Percentiles rank a stretch among this genome's conserved stretches.
phyloP scores from a whole-genome alignment of 345 rosid genomes.

The Populus simonii region DNA sequence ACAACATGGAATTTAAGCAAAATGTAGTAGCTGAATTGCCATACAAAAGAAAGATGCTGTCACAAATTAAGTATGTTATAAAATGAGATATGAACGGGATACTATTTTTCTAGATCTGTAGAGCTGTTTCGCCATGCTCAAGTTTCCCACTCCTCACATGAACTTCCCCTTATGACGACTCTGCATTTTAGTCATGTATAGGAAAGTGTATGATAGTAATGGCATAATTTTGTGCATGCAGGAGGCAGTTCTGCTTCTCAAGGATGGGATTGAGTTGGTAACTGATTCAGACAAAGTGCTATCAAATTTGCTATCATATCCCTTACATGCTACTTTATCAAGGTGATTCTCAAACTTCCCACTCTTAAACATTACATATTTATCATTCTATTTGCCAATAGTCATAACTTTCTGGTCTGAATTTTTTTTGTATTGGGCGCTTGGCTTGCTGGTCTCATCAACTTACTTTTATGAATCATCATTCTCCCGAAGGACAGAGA shows the following conservation, averaged over 20 bases:
- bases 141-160: background rate
- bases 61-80: background rate
- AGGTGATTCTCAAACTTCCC: conserved; percentile 45
- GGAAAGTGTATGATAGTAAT: background rate
- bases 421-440: background rate
- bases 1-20: background rate
- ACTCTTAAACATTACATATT: background rate
- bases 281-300: conserved; percentile 83
- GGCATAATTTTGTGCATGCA: conserved; percentile 32
- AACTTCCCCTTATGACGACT: background rate
- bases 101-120: background rate
- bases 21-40: background rate
- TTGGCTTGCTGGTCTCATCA: background rate
- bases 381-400: background rate
- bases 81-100: background rate
- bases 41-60: background rate
- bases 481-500: background rate
- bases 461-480: background rate
- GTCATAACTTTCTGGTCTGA: background rate
- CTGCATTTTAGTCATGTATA: background rate
- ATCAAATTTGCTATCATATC: conserved; percentile 77
- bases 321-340: conserved; percentile 57
- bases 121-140: background rate
- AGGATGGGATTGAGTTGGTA: conserved; percentile 94
- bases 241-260: conserved; percentile 84